These are phyloP conservation scores for Globisporangium lucens DNA, from an alignment of 352 stramenopile genomes.

Conservation along the genomic window DNA sequence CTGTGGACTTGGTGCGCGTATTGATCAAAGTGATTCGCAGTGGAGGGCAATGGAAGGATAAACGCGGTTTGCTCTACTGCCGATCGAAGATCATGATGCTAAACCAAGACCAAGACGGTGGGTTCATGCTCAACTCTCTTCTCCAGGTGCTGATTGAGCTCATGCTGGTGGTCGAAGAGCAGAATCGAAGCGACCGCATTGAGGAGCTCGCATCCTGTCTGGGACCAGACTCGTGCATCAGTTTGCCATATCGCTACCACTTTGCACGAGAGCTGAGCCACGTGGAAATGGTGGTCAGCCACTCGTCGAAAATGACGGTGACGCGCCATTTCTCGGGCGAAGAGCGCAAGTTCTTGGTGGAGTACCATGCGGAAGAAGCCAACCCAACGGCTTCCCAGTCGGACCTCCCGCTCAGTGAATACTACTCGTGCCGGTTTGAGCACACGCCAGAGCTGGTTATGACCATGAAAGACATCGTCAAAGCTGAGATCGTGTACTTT, in stretches of 20 bases:
- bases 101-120: constrained; percentile 76
- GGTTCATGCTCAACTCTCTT: constrained; percentile 69
- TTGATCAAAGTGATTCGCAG: constrained; percentile 65
- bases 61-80: constrained; percentile 71
- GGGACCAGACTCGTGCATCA: constrained; percentile 51
- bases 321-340: constrained; percentile 69
- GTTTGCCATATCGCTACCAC: constrained; percentile 73
- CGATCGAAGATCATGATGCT: constrained; percentile 84
- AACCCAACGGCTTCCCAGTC: constrained; percentile 17
- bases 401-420: constrained; percentile 21
- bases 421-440: constrained; percentile 81
- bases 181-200: constrained; percentile 49
- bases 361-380: constrained; percentile 53
- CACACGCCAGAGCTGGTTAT: constrained; percentile 71
- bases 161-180: constrained; percentile 78
- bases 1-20: constrained; percentile 58
- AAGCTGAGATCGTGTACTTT: constrained; percentile 81
- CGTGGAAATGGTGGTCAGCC: constrained; percentile 76
- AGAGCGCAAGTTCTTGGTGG: constrained; percentile 73
- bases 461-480: constrained; percentile 62
- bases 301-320: constrained; percentile 78
- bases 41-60: constrained; percentile 68
- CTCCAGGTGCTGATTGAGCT: constrained; percentile 82
- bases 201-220: constrained; percentile 52
- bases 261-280: constrained; percentile 51